Percentiles rank a stretch among this genome's conserved stretches.
phyloP scores from a whole-genome alignment of 2,329 filamentous ascomycete species.

The Xylariaceae sp. region DNA sequence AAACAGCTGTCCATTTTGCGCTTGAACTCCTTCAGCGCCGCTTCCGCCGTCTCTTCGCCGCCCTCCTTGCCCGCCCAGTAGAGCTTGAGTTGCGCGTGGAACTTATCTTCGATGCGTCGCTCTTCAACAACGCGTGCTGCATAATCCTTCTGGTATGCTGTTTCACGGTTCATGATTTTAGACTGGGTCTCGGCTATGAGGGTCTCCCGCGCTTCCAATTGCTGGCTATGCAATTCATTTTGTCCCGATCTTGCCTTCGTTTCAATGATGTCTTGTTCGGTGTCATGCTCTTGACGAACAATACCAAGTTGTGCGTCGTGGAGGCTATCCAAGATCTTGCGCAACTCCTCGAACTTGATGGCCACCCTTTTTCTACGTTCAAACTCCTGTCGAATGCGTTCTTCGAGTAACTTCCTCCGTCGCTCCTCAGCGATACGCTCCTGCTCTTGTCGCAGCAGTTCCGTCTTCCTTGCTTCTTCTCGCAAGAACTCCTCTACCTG shows the following conservation, averaged over 20 bases:
- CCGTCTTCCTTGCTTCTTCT: constrained; percentile 38
- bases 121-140: constrained; percentile 37
- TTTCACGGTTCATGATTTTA: constrained; percentile 31
- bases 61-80: constrained; percentile 35
- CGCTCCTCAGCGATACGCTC: constrained; percentile 33
- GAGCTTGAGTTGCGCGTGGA: constrained; percentile 32
- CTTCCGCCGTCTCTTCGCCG: constrained; percentile 25
- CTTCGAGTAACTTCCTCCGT: constrained; percentile 32
- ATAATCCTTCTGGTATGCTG: constrained; percentile 36
- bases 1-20: constrained; percentile 38
- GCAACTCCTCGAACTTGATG: constrained; percentile 34
- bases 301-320: constrained; percentile 38
- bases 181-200: constrained; percentile 20
- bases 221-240: constrained; percentile 28
- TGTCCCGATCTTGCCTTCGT: constrained; percentile 19
- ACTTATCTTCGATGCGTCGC: constrained; percentile 38
- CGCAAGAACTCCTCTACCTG: constrained; percentile 46
- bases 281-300: constrained; percentile 27
- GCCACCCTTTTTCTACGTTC: constrained; percentile 35
- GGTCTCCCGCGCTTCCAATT: constrained; percentile 29
- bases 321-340: constrained; percentile 32
- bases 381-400: constrained; percentile 36
- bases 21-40: constrained; percentile 31
- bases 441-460: constrained; percentile 34
- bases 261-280: constrained; percentile 15